Base-by-base conservation (phyloP, 148 eudicot species). In the Rhododendron kiyosumense region DNA sequence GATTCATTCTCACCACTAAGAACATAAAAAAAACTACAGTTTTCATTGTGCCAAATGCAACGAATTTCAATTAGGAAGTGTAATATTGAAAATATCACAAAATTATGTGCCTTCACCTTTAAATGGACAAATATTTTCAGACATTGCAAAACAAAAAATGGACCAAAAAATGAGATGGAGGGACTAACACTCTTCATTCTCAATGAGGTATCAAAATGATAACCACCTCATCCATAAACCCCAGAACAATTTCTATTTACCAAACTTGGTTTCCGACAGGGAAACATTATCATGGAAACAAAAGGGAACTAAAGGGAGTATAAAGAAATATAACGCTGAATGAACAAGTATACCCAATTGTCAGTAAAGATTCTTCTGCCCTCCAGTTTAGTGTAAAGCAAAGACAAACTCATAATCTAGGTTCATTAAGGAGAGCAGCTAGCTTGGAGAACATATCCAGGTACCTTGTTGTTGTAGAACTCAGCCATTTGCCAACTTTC, bases 401-500 rank as follows among this genome's bases (percentile, higher is more conserved):
- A 14, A 38, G 41, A 46, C 38, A 75, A 34, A 78, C 41, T 30
- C 38, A 14, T 71, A 32, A 30, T 30, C 76, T 71, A 30, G 38
- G 34, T 71, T 71, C 20, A 30, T 26, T 28, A 57, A 51, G 28
- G n/a, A 51, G n/a, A 61, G 32, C 28, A 49, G 41, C 78, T 78
- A 81, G 74, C 32, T 43, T 65, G 18, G 6, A 15, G 41, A 30
- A 76, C 41, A 30, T 73, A 79, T 32, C 45, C 26, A 74, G 77
- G 67, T 90, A 97, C 99, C 99, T 97, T 97, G 91, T 97, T 97
- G 79, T 90, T 92, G 87, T 95, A 97, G 91, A 97, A 97, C 86
- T 97, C 98, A 77, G 99, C 99, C 94, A 92, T 91, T 88, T 97
- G 98, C 99, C 99, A 97, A 90, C 98, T 92, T 90, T 97, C 99